Conservation (phyloP, 441 rosid species). For the Adansonia grandidieri region DNA sequence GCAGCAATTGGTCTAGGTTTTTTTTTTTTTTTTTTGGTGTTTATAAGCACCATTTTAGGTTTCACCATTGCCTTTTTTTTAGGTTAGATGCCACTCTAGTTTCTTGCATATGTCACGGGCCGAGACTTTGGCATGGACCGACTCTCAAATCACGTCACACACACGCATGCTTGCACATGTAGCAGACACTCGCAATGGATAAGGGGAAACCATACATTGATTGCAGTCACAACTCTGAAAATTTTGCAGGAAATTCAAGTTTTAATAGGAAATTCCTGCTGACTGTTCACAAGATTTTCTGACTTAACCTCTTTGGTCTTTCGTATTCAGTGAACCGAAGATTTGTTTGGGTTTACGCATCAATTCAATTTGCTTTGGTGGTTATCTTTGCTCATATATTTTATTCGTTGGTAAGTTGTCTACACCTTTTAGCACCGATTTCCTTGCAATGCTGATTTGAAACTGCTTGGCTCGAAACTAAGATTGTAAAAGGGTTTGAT, state of each 20-base stretch:
- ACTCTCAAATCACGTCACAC: too few species aligned
- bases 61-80: not conserved
- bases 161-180: not conserved
- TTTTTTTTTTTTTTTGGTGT: not conserved
- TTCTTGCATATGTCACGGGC: not conserved
- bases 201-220: not conserved
- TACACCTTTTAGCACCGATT: not conserved
- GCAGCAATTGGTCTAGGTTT: not conserved
- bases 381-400: slow-evolving; percentile 86
- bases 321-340: slow-evolving; percentile 50
- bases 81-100: slow-evolving; percentile 1
- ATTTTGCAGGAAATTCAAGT: not conserved
- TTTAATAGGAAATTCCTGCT: not conserved
- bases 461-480: not conserved
- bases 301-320: not conserved
- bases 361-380: slow-evolving; percentile 77
- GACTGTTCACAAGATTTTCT: not conserved
- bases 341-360: slow-evolving; percentile 85
- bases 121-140: too few species aligned
- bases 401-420: slow-evolving; percentile 40
- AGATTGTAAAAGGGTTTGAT: not conserved
- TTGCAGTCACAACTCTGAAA: not conserved
- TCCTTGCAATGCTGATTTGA: not conserved
- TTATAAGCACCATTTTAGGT: not conserved
- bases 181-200: not conserved